These are phyloP conservation scores for Evernia prunastri DNA, from an alignment of 495 filamentous ascomycete genomes.

Conservation along the genomic window DNA sequence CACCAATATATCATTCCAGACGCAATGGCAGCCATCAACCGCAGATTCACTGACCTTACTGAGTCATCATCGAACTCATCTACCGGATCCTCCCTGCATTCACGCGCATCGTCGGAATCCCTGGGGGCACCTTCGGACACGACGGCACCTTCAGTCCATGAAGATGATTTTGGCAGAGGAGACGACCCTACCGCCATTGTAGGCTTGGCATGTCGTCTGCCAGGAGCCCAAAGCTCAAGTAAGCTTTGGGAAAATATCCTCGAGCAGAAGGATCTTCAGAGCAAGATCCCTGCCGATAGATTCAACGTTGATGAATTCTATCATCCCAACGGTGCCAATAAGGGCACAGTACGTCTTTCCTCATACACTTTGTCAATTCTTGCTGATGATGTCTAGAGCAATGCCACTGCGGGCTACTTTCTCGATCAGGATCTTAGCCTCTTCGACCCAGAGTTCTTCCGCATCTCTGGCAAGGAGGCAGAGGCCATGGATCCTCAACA, in stretches of 20 bases:
- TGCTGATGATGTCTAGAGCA: constrained; percentile 18
- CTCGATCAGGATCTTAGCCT: constrained; percentile 28
- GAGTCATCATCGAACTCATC: not conserved
- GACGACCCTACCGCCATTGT: constrained; percentile 18
- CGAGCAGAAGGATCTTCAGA: constrained; percentile 24
- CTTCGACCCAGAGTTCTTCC: constrained; percentile 46
- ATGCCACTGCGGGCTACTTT: constrained; percentile 35
- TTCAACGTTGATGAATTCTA: constrained; percentile 39
- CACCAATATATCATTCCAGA: not conserved
- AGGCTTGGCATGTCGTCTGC: constrained; percentile 24
- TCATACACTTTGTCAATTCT: no score
- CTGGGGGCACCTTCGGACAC: constrained; percentile 13
- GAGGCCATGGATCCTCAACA: constrained; percentile 36
- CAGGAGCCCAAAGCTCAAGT: constrained; percentile 22
- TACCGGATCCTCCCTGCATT: constrained; percentile 14
- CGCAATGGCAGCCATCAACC: constrained; percentile 14
- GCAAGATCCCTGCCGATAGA: constrained; percentile 29
- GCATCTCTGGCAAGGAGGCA: constrained; percentile 44
- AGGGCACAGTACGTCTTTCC: constrained; percentile 21
- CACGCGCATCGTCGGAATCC: constrained; percentile 17
- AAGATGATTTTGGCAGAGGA: not conserved
- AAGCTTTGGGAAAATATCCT: constrained; percentile 24
- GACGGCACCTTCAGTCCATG: constrained; percentile 7
- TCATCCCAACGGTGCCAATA: constrained; percentile 31
- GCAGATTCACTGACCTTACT: constrained; percentile 10